These are phyloP conservation scores for Zoysia matrella DNA, from an alignment of 202 grass and related monocot genomes.

Conservation along the genomic window DNA sequence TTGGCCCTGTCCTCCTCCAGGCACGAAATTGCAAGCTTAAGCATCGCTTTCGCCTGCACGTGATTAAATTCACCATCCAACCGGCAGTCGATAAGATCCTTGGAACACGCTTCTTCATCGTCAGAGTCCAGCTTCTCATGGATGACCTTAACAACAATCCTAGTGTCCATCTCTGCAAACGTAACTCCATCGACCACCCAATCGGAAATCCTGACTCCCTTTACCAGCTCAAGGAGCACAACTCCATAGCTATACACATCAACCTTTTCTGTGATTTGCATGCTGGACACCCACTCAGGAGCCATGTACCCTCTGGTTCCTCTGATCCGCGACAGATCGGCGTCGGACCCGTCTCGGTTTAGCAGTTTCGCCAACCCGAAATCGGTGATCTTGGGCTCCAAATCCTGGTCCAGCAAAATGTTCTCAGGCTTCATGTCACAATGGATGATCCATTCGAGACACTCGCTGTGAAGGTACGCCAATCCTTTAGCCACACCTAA, in stretches of 20 bases:
- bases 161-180: slow-evolving; percentile 11
- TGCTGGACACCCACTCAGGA: slow-evolving; percentile 57
- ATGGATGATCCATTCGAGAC: slow-evolving; percentile 64
- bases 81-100: slow-evolving; percentile 40
- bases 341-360: slow-evolving; percentile 25
- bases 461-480: slow-evolving; percentile 60
- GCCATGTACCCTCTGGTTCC: slow-evolving; percentile 73
- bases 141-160: slow-evolving; percentile 3
- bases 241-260: slow-evolving; percentile 76
- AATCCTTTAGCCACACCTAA: slow-evolving; percentile 60
- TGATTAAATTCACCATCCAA: slow-evolving; percentile 33
- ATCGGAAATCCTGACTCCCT: slow-evolving; percentile 46
- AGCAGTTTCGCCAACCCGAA: slow-evolving; percentile 43
- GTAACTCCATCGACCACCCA: slow-evolving; percentile 39
- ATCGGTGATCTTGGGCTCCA: slow-evolving; percentile 18
- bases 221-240: slow-evolving; percentile 55
- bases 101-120: not conserved
- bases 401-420: slow-evolving; percentile 56
- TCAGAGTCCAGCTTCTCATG: not conserved
- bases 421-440: slow-evolving; percentile 76
- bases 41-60: slow-evolving; percentile 36
- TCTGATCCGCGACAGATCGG: slow-evolving; percentile 39
- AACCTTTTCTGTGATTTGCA: slow-evolving; percentile 51
- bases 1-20: slow-evolving; percentile 53
- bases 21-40: slow-evolving; percentile 50